These are phyloP conservation scores for Plasmodium gallinaceum DNA, from an alignment of 169 alveolate species.

Conservation along the genomic window DNA sequence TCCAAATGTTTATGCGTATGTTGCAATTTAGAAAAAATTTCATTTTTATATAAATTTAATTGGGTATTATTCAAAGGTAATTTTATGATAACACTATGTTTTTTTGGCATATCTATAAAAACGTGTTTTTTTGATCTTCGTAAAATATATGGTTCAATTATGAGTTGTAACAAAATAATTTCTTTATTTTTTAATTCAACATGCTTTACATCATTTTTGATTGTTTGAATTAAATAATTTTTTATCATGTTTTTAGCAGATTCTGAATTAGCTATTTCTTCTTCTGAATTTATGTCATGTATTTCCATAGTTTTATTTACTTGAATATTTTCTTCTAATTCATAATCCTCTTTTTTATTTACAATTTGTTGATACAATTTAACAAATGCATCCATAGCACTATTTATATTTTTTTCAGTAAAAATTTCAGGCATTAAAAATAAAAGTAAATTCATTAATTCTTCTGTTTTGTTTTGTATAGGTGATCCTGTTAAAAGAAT, in stretches of 20 bases:
- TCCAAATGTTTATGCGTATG: conserved; percentile 70
- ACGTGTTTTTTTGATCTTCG: conserved; percentile 91
- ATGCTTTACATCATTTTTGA: conserved; percentile 52
- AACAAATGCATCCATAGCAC: conserved; percentile 85
- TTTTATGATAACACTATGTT: conserved; percentile 80
- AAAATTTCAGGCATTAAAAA: conserved; percentile 93
- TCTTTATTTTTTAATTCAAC: conserved; percentile 45
- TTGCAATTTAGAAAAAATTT: conserved; percentile 71
- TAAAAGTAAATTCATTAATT: conserved; percentile 90
- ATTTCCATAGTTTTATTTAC: not conserved
- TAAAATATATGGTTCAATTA: conserved; percentile 92
- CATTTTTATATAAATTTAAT: conserved; percentile 77
- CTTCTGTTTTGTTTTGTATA: conserved; percentile 90
- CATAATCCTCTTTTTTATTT: conserved; percentile 17
- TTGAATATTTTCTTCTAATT: not conserved
- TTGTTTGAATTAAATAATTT: conserved; percentile 42
- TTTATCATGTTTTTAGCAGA: conserved; percentile 19
- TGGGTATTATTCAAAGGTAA: conserved; percentile 81
- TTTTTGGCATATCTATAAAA: conserved; percentile 89
- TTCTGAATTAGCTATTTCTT: conserved; percentile 1
- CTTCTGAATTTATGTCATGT: conserved; percentile 17
- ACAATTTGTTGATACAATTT: conserved; percentile 58
- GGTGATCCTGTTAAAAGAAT: conserved; percentile 94
- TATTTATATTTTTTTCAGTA: conserved; percentile 82
- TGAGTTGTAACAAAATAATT: conserved; percentile 80